Base-by-base conservation (phyloP, 202 grass and related monocot genomes). In the Zizania palustris region DNA sequence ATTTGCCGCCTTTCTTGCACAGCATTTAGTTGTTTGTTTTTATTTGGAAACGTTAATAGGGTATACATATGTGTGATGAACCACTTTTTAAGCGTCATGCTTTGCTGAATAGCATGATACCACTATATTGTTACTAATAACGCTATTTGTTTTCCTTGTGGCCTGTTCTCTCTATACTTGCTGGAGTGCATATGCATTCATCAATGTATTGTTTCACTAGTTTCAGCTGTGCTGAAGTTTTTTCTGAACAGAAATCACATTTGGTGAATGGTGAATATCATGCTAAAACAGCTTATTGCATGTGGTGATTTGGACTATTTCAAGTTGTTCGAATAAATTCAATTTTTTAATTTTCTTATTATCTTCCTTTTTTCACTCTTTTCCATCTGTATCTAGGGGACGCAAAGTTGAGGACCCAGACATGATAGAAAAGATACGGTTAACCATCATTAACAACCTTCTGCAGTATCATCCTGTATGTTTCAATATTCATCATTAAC, bases 361-460 rank as follows among this genome's bases (percentile, higher is more conserved):
- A 45, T 54, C 28, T 59, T 2, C 51, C 44, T 71, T 42, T 50
- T 34, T 51, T 39, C 81, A 28, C 28, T 28, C 28, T 28, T 28
- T 28, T 78, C 41, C 86, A 9, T 76, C 46, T 74, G 19, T 77
- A 45, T 84, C 42, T 51, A 98, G 95, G 40, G 95, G 95, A n/a
- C 89, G 95, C 70, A 98, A 98, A 66, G 87, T 98, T 77, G 95
- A 94, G 80, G 87, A 98, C 81, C 95, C 95, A 54, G 85, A 82
- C 87, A 94, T 92, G 87, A 64, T 98, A 68, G 95, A 98, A 79
- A 88, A 83, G 83, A 95, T 98, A 80, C 85, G 95, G 4, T 83
- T 98, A 65, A 92, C 95, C 42, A 83, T 98, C 75, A 98, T 98
- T 82, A 95, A 92, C 89, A 98, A 98, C 71, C 95, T 98, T 80